Percentiles rank a stretch among this genome's conserved stretches.
Evolutionary conservation across 805 yeast species (phyloP).

Genomic region (Wickerhamiella azyma): DNA sequence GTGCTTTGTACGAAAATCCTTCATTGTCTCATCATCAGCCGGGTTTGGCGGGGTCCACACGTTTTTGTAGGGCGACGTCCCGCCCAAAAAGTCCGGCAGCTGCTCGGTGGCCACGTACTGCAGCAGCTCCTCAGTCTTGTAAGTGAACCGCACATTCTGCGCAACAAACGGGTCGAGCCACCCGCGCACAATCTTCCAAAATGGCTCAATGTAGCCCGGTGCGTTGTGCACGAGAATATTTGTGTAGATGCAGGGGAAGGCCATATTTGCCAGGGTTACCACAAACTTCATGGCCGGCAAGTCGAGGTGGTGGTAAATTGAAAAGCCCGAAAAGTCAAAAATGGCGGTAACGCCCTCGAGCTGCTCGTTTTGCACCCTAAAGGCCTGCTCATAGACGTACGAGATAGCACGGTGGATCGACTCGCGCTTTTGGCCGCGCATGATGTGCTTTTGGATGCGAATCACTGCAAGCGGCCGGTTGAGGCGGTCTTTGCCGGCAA

Average conservation of each 20-base stretch:
- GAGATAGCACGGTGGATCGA: not conserved
- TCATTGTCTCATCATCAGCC: constrained; percentile 1
- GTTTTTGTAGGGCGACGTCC: not conserved
- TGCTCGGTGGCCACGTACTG: not conserved
- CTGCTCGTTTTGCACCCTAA: constrained; percentile 39
- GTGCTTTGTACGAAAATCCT: not conserved
- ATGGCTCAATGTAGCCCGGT: constrained; percentile 2
- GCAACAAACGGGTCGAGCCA: not conserved
- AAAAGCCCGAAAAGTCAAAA: constrained; percentile 63
- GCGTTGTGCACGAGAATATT: constrained; percentile 4
- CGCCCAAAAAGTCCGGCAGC: constrained; percentile 9
- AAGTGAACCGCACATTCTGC: constrained; percentile 1
- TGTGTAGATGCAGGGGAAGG: constrained; percentile 4
- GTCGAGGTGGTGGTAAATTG: constrained; percentile 63
- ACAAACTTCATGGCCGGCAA: constrained; percentile 57
- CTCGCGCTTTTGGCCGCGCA: constrained; percentile 2
- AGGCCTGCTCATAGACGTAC: not conserved
- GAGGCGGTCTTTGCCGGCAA: constrained; percentile 1
- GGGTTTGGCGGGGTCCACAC: constrained; percentile 3
- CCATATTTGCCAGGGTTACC: not conserved
- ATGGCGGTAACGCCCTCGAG: constrained; percentile 53
- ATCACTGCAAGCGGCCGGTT: not conserved
- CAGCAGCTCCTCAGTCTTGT: not conserved
- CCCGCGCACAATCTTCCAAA: constrained; percentile 3
- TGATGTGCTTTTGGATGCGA: not conserved